These are phyloP conservation scores for Aureoboletus auriporus DNA, from an alignment of 768 basidiomycete species.

Conservation along the genomic window DNA sequence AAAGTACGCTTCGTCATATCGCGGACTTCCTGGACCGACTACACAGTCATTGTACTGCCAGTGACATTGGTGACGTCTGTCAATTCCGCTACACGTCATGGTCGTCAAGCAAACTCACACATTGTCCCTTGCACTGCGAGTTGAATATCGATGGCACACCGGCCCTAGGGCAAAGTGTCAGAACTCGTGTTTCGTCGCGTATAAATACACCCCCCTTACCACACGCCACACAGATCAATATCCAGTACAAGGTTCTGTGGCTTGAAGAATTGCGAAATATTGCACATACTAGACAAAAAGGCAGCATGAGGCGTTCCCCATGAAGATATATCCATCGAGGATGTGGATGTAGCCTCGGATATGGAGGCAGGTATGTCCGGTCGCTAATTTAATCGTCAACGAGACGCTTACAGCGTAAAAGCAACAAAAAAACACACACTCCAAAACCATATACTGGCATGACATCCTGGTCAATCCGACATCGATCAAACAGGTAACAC, in stretches of 20 bases:
- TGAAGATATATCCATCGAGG: conserved; percentile 34
- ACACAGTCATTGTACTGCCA: conserved; percentile 58
- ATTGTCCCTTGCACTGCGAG: conserved; percentile 42
- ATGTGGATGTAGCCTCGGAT: conserved; percentile 25
- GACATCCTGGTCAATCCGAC: conserved; percentile 1
- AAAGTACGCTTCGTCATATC: conserved; percentile 59
- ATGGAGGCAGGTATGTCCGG: conserved; percentile 35
- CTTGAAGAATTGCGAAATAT: conserved; percentile 43
- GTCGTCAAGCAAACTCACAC: conserved; percentile 29
- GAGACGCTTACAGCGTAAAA: conserved; percentile 1
- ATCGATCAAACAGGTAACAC: conserved; percentile 10
- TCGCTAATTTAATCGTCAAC: conserved; percentile 28
- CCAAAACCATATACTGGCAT: conserved; percentile 47
- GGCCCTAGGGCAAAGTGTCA: conserved; percentile 36
- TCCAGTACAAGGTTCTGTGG: conserved; percentile 51
- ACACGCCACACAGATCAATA: conserved; percentile 51
- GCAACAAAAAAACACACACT: conserved; percentile 29
- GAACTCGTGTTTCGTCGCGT: neutral
- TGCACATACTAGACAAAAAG: conserved; percentile 39
- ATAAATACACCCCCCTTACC: conserved; percentile 28
- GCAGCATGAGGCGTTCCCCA: conserved; percentile 47
- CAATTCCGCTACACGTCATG: neutral
- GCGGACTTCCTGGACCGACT: conserved; percentile 49
- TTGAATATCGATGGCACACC: conserved; percentile 42
- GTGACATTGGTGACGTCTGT: neutral